Evolutionary conservation across 1,139 yeast genomes (phyloP).

Genomic region (Zygoascus hellenicus): DNA sequence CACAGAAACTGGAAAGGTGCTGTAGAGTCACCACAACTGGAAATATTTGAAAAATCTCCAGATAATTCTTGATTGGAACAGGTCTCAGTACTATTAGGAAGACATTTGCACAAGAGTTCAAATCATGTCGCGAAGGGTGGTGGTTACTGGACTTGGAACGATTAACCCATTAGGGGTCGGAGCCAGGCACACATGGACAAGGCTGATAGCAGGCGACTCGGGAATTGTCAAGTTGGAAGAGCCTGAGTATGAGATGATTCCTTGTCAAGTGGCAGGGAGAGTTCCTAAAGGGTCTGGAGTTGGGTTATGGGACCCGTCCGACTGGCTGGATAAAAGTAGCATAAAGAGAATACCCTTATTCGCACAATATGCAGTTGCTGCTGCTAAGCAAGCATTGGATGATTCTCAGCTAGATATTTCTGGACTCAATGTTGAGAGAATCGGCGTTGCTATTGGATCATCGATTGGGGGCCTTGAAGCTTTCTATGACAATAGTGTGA

Average conservation of each 20-base stretch:
- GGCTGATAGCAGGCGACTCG: slow-evolving; percentile 31
- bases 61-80: no score
- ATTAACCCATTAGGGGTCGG: slow-evolving; percentile 77
- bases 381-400: slow-evolving; percentile 67
- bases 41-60: no score
- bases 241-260: slow-evolving; percentile 51
- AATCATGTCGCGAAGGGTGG: slow-evolving; percentile 50
- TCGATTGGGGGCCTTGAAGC: slow-evolving; percentile 91
- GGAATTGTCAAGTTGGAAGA: slow-evolving; percentile 42
- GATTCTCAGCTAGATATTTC: slow-evolving; percentile 43
- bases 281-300: slow-evolving; percentile 52
- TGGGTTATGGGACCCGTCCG: slow-evolving; percentile 30
- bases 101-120: no score
- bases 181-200: slow-evolving; percentile 32
- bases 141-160: slow-evolving; percentile 85
- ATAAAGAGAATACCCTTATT: slow-evolving; percentile 60
- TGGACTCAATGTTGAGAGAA: slow-evolving; percentile 31
- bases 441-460: slow-evolving; percentile 85
- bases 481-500: slow-evolving; percentile 52
- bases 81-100: no score
- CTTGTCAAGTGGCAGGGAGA: slow-evolving; percentile 69
- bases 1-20: no score
- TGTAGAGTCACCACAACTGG: no score
- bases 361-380: slow-evolving; percentile 73
- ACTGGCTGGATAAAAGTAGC: slow-evolving; percentile 32